phyloP scores from a whole-genome alignment of 345 rosid species.

The Euclidium syriacum region DNA sequence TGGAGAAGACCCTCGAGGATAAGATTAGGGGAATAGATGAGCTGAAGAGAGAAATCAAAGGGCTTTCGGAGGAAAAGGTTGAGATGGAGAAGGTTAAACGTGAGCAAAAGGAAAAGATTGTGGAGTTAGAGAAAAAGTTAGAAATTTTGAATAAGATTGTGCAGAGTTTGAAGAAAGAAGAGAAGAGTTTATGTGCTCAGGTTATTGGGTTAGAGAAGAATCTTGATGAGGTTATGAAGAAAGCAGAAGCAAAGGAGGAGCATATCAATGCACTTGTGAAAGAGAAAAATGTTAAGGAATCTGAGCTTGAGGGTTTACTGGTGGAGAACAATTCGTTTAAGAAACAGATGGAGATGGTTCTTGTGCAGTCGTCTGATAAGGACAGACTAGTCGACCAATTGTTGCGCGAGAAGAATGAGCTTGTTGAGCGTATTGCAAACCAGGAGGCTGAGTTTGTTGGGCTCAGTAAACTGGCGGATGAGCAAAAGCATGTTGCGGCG shows the following conservation, averaged over 20 bases:
- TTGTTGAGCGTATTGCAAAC: constrained; percentile 31
- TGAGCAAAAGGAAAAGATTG: constrained; percentile 29
- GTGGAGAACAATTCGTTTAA: constrained; percentile 31
- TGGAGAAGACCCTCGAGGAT: constrained; percentile 33
- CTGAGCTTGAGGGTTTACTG: constrained; percentile 28
- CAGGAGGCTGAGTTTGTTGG: constrained; percentile 42
- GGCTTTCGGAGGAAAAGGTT: constrained; percentile 33
- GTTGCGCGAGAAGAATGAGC: constrained; percentile 41
- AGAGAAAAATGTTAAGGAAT: constrained; percentile 40
- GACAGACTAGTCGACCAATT: constrained; percentile 32
- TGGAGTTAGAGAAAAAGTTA: constrained; percentile 40
- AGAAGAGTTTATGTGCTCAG: constrained; percentile 31
- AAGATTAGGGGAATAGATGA: constrained; percentile 27
- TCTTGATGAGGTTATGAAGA: constrained; percentile 32
- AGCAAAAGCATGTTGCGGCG: constrained; percentile 34
- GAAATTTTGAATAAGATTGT: constrained; percentile 27
- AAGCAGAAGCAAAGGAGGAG: constrained; percentile 33
- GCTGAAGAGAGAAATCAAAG: constrained; percentile 36
- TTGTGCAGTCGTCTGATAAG: constrained; percentile 32
- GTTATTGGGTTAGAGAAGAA: constrained; percentile 47
- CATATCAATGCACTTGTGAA: constrained; percentile 35
- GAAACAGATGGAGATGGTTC: constrained; percentile 22
- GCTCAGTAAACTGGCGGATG: constrained; percentile 40
- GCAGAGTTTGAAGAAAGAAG: constrained; percentile 39
- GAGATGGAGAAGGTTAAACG: constrained; percentile 36